Conservation (phyloP, 768 basidiomycete species). For the Podaxis carcinomalis region DNA sequence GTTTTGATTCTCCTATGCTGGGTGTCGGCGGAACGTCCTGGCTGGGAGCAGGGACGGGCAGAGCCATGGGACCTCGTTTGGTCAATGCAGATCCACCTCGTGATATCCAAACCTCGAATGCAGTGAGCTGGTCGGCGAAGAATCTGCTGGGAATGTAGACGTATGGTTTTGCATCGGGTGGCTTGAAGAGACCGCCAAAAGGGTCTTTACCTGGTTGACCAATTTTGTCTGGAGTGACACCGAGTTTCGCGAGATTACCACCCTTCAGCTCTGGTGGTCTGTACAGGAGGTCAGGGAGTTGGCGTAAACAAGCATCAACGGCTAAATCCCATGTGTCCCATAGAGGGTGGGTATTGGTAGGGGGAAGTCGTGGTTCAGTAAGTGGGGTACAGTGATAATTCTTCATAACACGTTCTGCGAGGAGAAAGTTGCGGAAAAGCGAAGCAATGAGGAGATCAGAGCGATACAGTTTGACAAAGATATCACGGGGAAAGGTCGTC, state of each 20-base stretch:
- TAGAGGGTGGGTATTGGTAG: slow-evolving; percentile 94
- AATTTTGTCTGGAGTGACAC: slow-evolving; percentile 36
- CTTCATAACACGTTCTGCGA: slow-evolving; percentile 97
- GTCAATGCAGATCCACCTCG: slow-evolving; percentile 86
- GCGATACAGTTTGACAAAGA: slow-evolving; percentile 90
- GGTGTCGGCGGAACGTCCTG: neutral
- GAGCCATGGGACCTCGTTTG: slow-evolving; percentile 68
- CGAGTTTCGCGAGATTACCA: slow-evolving; percentile 20
- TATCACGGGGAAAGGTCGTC: slow-evolving; percentile 92
- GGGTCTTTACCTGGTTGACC: slow-evolving; percentile 25
- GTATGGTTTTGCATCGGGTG: slow-evolving; percentile 45
- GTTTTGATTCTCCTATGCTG: neutral
- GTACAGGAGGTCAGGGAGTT: slow-evolving; percentile 78
- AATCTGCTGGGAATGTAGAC: slow-evolving; percentile 85
- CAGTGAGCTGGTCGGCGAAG: slow-evolving; percentile 94
- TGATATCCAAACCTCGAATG: slow-evolving; percentile 98
- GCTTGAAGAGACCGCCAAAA: slow-evolving; percentile 20
- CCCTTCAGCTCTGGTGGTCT: slow-evolving; percentile 1
- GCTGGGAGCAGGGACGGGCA: slow-evolving; percentile 33
- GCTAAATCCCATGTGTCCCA: slow-evolving; percentile 99
- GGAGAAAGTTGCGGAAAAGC: slow-evolving; percentile 93
- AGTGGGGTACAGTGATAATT: slow-evolving; percentile 96
- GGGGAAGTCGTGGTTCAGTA: slow-evolving; percentile 84
- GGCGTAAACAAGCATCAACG: slow-evolving; percentile 88
- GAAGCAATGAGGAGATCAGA: slow-evolving; percentile 96